Percentiles rank a stretch among this genome's conserved stretches.
Evolutionary conservation across 1,284 basidiomycete species (phyloP).

Genomic region (Cystobasidiaceae sp.): DNA sequence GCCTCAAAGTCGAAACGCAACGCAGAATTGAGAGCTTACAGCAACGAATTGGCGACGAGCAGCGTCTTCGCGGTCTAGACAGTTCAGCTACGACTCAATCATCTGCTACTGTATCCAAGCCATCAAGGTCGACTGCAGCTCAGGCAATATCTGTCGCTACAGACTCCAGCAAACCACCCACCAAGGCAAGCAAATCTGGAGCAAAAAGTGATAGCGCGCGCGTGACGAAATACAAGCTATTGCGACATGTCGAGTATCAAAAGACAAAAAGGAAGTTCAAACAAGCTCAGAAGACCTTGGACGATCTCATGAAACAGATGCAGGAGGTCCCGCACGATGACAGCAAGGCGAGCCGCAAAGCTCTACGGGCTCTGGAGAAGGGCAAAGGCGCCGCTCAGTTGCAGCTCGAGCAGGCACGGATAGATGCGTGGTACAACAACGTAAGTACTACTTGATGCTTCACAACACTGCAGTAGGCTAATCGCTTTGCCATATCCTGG

Average conservation of each 20-base stretch:
- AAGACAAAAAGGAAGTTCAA: constrained; percentile 15
- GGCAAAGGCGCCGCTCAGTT: neutral
- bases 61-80: neutral
- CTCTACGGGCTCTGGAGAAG: constrained; percentile 1
- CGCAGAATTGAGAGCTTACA: constrained; percentile 21
- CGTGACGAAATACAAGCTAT: constrained; percentile 26
- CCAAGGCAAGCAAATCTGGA: neutral
- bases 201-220: constrained; percentile 6
- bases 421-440: constrained; percentile 16
- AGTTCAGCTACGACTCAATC: neutral
- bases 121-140: neutral
- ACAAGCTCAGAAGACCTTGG: constrained; percentile 3
- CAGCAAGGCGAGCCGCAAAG: constrained; percentile 7
- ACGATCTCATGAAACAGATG: neutral
- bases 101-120: neutral
- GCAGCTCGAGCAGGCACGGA: neutral
- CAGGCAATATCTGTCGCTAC: neutral
- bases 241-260: constrained; percentile 23
- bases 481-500: neutral
- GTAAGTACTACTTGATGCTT: constrained; percentile 1
- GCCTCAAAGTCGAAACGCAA: too few relatives aligned
- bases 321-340: neutral
- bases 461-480: neutral
- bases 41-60: constrained; percentile 7
- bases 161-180: neutral